Evolutionary conservation across 2,329 filamentous ascomycete species (phyloP), one percentile per base, ranked within the genome.

Genomic region (Colletotrichum endophyticum): DNA sequence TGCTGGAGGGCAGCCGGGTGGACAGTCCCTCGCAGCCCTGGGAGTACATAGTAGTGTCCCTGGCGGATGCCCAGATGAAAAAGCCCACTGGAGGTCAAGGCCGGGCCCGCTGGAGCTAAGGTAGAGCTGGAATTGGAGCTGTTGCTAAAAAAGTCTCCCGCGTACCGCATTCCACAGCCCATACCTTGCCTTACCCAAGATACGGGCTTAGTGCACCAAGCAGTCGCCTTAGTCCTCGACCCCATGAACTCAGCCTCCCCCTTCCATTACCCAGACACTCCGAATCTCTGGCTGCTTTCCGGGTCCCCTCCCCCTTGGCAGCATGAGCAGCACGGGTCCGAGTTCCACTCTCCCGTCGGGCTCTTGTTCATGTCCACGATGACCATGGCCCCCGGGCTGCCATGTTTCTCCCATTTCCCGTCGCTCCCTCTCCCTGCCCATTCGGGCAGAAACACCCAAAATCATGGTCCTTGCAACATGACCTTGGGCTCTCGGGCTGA

Each of bases 61-160:
- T 49, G 39, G 39, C 39, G 6, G 39, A 49, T 49, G 39, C 39
- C 39, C 39, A 49, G 39, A 68, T 72, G 70, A 63, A 62, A 62
- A 44, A 70, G 39, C 67, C 72, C 72, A 63, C 49, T 44, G 61
- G 32, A 70, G 67, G 30, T 70, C 30, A 34, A 61, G 67, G 28
- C 36, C 39, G 67, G 67, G 27, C 32, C 69, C 62, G 69, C 39
- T 49, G 39, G 39, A 49, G 39, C 39, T 49, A 49, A 49, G 39
- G 39, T 49, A 49, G 39, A 49, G 39, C 39, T 49, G 39, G 39
- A 49, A 49, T 34, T 68, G 70, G 64, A 76, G 64, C 70, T 73
- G 73, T 68, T 76, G 70, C 73, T 73, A 73, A 76, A 76, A 70
- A 69, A 61, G 73, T 76, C 49, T 69, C 70, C 59, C 30, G 63